Evolutionary conservation across 345 rosid genomes (phyloP), one percentile per base, ranked within the genome.

Genomic region (Carallia brachiata): DNA sequence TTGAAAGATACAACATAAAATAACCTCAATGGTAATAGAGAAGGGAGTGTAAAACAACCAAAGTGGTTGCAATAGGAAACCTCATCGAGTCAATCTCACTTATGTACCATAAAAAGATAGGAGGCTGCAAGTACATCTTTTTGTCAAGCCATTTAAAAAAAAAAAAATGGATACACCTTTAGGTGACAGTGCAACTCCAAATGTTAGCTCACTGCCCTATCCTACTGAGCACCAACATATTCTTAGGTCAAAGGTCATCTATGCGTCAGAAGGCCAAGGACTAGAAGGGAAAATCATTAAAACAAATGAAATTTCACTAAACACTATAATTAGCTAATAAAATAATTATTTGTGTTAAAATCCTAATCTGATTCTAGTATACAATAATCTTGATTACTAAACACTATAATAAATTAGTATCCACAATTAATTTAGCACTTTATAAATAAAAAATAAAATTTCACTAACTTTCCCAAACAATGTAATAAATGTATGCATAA

Each of bases 391-490:
- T 18, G 56, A 52, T 52, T 17, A 52, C 56, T 4, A 52, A 52
- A 19, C 34, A 52, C 6, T 19, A 52, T 4, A 15, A 2, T 6
- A 19, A 1, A 52, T 4, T 52, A 16, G 56, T 17, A 52, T 37
- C 40, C 56, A 52, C 6, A 52, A 52, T 16, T 52, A 16, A 17
- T 52, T 52, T 19, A 52, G 19, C 23, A 17, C 23, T 52, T 9
- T 37, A 12, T 52, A 10, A 48, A 54, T 37, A 64, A 70, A 50
- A 48, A 64, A 13, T 54, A 70, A 40, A 64, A 47, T 15, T 52
- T 39, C n/a, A 19, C 16, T 36, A 60, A 47, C 18, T 52, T 52
- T 19, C 56, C 23, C 23, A 52, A 52, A 17, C 56, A 52, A 52
- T 7, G 7, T 9, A 34, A n/a, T 50, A 70, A 61, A 61, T 15